Percentiles rank a stretch among this genome's conserved stretches.
Evolutionary conservation across 345 rosid species (phyloP).

Genomic region (Corymbia maculata): DNA sequence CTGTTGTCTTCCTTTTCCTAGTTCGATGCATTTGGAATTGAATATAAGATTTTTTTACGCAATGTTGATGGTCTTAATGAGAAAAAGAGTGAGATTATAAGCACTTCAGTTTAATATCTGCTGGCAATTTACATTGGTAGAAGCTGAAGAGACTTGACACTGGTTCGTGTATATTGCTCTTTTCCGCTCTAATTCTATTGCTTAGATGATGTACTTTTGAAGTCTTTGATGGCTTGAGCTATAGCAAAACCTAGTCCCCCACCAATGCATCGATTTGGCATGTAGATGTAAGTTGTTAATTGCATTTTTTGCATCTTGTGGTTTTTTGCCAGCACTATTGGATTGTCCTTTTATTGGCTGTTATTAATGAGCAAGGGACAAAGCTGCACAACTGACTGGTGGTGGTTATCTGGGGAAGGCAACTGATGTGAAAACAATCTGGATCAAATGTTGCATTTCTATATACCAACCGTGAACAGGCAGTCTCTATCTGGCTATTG

Average conservation of each 20-base stretch:
- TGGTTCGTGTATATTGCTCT: not conserved
- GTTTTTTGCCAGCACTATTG: not conserved
- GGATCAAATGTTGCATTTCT: not conserved
- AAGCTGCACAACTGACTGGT: not conserved
- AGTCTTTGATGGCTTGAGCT: not conserved
- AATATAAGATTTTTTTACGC: not conserved
- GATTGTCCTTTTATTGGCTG: not conserved
- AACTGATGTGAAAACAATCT: not conserved
- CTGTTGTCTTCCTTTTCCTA: not conserved
- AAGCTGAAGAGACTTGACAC: not conserved
- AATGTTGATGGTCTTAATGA: not conserved
- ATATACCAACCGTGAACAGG: not conserved
- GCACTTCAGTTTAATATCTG: not conserved
- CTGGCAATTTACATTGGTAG: not conserved
- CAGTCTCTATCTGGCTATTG: not conserved
- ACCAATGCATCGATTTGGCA: not conserved
- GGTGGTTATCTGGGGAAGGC: not conserved
- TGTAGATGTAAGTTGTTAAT: not conserved
- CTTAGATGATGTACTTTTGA: not conserved
- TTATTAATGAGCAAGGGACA: not conserved
- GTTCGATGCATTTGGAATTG: not conserved
- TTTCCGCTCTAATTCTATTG: not conserved
- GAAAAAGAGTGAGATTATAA: not conserved
- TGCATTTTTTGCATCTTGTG: not conserved
- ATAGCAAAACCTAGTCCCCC: not conserved